Percentiles rank a stretch among this genome's conserved stretches.
phyloP scores from a whole-genome alignment of 495 filamentous ascomycete species.

The Penicillium diatomitis region DNA sequence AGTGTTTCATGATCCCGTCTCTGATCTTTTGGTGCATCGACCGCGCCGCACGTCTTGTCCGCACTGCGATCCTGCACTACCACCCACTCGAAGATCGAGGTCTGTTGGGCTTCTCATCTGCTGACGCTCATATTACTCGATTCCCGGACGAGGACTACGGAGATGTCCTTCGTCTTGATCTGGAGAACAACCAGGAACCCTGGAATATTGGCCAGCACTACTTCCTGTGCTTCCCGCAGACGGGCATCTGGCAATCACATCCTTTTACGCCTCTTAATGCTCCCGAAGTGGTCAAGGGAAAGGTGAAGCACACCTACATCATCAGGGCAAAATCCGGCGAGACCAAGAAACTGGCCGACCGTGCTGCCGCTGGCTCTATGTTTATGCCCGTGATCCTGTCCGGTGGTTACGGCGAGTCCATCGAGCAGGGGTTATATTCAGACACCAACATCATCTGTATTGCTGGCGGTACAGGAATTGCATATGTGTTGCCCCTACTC shows the following conservation, averaged over 20 bases:
- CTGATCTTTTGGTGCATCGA: constrained; percentile 50
- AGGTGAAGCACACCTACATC: constrained; percentile 48
- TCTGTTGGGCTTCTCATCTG: constrained; percentile 28
- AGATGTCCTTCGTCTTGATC: constrained; percentile 47
- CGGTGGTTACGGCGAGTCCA: constrained; percentile 49
- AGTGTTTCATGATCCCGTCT: constrained; percentile 53
- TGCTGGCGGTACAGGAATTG: constrained; percentile 57
- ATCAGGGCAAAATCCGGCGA: constrained; percentile 52
- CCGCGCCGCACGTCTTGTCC: constrained; percentile 37
- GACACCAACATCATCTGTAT: constrained; percentile 50
- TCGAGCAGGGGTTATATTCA: constrained; percentile 27
- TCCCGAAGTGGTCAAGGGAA: constrained; percentile 27
- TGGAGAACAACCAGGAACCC: constrained; percentile 42
- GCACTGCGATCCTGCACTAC: constrained; percentile 46
- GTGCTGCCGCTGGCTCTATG: constrained; percentile 20
- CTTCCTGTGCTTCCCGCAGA: constrained; percentile 50
- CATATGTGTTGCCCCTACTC: constrained; percentile 51
- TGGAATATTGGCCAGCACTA: constrained; percentile 60
- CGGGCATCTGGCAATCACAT: constrained; percentile 58
- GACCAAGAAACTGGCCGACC: constrained; percentile 42
- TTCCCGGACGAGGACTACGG: constrained; percentile 42
- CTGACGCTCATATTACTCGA: constrained; percentile 36
- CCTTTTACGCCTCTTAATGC: constrained; percentile 53
- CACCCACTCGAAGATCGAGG: constrained; percentile 23
- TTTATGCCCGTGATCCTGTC: constrained; percentile 45